phyloP scores from a whole-genome alignment of 129 eudicot species.

The Arctium minus region DNA sequence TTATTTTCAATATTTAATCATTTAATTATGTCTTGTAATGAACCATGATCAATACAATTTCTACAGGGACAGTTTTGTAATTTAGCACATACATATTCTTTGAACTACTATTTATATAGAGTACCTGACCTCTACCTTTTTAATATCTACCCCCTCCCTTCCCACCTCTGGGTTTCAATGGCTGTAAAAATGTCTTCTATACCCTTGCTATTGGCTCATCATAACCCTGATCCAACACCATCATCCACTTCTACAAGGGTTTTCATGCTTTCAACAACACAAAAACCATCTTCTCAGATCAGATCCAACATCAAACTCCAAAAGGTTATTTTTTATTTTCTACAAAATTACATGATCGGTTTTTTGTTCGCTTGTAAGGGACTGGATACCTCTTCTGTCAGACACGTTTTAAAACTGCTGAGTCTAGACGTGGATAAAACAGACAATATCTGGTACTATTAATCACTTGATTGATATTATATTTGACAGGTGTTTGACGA shows the following conservation, averaged over 20 bases:
- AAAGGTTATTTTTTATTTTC: not conserved
- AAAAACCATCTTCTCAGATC: constrained; percentile 18
- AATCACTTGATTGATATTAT: not conserved
- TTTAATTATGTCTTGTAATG: not conserved
- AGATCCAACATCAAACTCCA: constrained; percentile 21
- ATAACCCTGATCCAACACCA: not conserved
- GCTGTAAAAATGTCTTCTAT: not conserved
- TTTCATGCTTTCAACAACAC: not conserved
- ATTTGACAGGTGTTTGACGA: constrained; percentile 48
- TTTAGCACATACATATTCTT: not conserved
- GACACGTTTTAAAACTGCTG: not conserved
- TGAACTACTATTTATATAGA: no score
- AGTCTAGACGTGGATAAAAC: not conserved
- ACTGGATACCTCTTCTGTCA: not conserved
- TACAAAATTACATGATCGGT: not conserved
- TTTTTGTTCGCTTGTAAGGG: not conserved
- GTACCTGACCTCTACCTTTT: no score
- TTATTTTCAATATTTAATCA: no score
- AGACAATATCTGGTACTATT: no score
- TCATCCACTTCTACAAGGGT: not conserved
- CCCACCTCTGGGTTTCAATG: not conserved
- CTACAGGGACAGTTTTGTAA: not conserved
- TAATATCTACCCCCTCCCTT: no score
- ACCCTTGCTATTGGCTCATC: not conserved
- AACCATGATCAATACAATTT: not conserved